phyloP scores from a whole-genome alignment of 129 eudicot genomes.

The Tagetes erecta region DNA sequence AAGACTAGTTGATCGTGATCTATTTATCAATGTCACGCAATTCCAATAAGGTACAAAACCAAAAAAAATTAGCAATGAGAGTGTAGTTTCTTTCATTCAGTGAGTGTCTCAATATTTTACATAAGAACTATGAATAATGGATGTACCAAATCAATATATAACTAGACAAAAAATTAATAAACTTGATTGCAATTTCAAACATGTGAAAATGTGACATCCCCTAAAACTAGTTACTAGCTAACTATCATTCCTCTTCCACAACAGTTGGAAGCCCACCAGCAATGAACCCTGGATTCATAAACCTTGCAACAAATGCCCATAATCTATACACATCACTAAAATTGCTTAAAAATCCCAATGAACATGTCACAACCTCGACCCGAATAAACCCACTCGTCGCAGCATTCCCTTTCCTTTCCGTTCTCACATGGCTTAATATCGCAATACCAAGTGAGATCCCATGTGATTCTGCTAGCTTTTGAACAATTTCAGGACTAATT shows the following conservation, averaged over 20 bases:
- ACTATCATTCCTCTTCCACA: slow-evolving; percentile 55
- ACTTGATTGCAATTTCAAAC: not conserved
- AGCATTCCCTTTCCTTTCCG: slow-evolving; percentile 47
- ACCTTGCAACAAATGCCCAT: slow-evolving; percentile 93
- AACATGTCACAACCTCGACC: slow-evolving; percentile 87
- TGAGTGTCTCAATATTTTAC: not conserved
- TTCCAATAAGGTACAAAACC: no score
- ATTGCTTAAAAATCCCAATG: slow-evolving; percentile 78
- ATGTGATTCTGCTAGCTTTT: slow-evolving; percentile 68
- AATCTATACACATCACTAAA: slow-evolving; percentile 88
- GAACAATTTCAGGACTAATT: slow-evolving; percentile 72
- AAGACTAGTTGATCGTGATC: no score
- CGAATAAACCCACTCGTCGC: slow-evolving; percentile 60
- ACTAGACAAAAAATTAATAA: slow-evolving; percentile 14
- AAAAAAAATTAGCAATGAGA: not conserved
- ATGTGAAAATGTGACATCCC: not conserved
- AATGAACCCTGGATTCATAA: slow-evolving; percentile 66
- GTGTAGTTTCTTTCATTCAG: not conserved
- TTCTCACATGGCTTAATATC: slow-evolving; percentile 68
- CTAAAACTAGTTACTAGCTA: slow-evolving; percentile 11
- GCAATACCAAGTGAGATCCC: slow-evolving; percentile 82
- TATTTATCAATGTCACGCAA: no score
- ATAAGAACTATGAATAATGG: not conserved
- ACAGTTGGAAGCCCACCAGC: slow-evolving; percentile 64
- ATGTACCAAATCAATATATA: not conserved